Base-by-base conservation (phyloP, 192 early-diverging fungal species). In the Geranomyces variabilis region DNA sequence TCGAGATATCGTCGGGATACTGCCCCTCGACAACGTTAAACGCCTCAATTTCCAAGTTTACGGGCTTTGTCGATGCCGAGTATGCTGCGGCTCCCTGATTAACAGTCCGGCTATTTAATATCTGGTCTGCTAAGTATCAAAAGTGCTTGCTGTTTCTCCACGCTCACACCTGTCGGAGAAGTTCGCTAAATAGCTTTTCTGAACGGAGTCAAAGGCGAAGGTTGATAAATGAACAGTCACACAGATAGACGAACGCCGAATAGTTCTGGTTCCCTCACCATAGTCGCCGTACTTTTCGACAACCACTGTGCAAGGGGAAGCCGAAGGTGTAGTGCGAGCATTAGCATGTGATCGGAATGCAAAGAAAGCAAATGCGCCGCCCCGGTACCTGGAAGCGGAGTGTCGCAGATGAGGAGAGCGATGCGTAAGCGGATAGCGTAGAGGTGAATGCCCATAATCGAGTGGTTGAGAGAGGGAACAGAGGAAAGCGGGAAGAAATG, bases 1-100 rank as follows among this genome's bases (percentile, higher is more conserved):
- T 73, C 19, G 24, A 29, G n/a, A 66, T 47, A 48, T 70, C 29
- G 0, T 41, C 13, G 14, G 79, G 79, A 33, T 66, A 71, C 59
- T 56, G 31, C 21, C 44, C 61, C 33, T 67, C n/a, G 15, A 59
- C 66, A 0, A 71, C 77, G 34, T 80, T 73, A 48, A 72, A 78
- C 8, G 71, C 33, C 7, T 36, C 34, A 14, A 77, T 43, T 12
- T 68, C 46, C 5, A 79, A 36, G 19, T 65, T 31, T 15, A 48
- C 34, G 51, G 67, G 65, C 21, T 17, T 19, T 0, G 31, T 21
- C 0, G 46, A 17, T 47, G 59, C 41, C 2, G 51, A 46, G 21
- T 61, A 58, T 28, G 49, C 48, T 33, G 57, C 17, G 57, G 21
- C 21, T 12, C 44, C 62, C 53, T 33, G 53, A 22, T 22, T 41